Evolutionary conservation across 495 filamentous ascomycete genomes (phyloP).

Genomic region (Tuber borchii): DNA sequence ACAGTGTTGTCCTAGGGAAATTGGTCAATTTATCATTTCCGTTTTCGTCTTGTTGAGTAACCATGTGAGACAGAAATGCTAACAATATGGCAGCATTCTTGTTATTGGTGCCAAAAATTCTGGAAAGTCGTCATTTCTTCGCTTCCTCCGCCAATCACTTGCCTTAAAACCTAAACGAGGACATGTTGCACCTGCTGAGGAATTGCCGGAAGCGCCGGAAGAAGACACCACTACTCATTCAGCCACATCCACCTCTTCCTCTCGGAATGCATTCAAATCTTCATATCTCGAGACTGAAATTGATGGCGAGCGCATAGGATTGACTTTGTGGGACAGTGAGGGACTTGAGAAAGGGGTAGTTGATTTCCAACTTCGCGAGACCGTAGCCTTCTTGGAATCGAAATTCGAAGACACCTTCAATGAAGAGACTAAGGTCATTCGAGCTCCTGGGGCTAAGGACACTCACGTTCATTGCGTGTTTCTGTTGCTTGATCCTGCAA

Average conservation of each 20-base stretch:
- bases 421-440: constrained; percentile 95
- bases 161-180: constrained; percentile 71
- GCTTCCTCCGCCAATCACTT: constrained; percentile 82
- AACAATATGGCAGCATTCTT: constrained; percentile 59
- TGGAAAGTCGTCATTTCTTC: constrained; percentile 94
- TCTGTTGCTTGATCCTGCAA: constrained; percentile 79
- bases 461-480: constrained; percentile 97
- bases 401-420: constrained; percentile 97
- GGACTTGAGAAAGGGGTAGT: constrained; percentile 90
- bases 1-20: neutral
- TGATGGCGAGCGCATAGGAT: constrained; percentile 80
- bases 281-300: constrained; percentile 89
- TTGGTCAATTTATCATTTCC: constrained; percentile 8
- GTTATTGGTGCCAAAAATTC: constrained; percentile 82
- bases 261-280: constrained; percentile 41
- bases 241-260: constrained; percentile 47
- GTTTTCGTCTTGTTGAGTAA: neutral
- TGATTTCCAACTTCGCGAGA: constrained; percentile 85
- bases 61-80: constrained; percentile 9
- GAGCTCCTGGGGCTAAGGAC: constrained; percentile 86
- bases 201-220: constrained; percentile 43
- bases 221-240: constrained; percentile 43
- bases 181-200: constrained; percentile 48
- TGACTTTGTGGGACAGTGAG: constrained; percentile 93
- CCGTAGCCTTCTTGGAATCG: constrained; percentile 85